phyloP scores from a whole-genome alignment of 768 basidiomycete genomes.

The Galerina marginata region DNA sequence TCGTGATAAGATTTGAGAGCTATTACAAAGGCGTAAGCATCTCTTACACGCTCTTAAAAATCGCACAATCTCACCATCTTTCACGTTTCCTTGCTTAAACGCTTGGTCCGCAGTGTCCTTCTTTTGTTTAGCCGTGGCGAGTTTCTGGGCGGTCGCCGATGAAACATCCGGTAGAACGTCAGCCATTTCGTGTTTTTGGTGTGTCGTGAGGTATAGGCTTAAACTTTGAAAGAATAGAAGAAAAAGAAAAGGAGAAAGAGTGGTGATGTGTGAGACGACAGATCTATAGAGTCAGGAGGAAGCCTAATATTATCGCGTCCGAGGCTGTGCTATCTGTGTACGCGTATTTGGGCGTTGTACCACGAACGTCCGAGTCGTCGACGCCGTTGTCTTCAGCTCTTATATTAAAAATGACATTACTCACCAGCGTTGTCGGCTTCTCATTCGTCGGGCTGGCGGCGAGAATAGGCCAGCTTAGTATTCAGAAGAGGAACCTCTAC shows the following conservation, averaged over 20 bases:
- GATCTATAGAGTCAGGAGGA: background rate
- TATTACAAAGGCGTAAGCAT: slow-evolving; percentile 28
- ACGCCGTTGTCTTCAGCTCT: slow-evolving; percentile 6
- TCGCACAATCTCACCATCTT: slow-evolving; percentile 52
- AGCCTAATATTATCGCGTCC: slow-evolving; percentile 28
- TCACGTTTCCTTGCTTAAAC: slow-evolving; percentile 68
- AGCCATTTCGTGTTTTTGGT: slow-evolving; percentile 28
- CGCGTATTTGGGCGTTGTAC: slow-evolving; percentile 29
- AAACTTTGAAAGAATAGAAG: slow-evolving; percentile 9
- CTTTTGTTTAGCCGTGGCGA: slow-evolving; percentile 66
- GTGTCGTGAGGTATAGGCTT: slow-evolving; percentile 5
- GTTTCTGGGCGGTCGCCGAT: slow-evolving; percentile 48
- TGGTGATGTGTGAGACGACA: background rate
- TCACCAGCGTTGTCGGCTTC: slow-evolving; percentile 77
- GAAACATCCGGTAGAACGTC: slow-evolving; percentile 25
- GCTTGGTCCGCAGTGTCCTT: slow-evolving; percentile 71
- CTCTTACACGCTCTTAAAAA: background rate
- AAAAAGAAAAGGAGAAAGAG: slow-evolving; percentile 15
- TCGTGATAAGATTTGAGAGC: slow-evolving; percentile 77
- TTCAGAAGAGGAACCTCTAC: slow-evolving; percentile 80
- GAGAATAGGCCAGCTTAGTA: slow-evolving; percentile 85
- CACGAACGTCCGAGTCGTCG: slow-evolving; percentile 18
- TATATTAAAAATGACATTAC: slow-evolving; percentile 58
- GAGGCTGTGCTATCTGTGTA: slow-evolving; percentile 44
- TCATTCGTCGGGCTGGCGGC: slow-evolving; percentile 83